Base-by-base conservation (phyloP, 495 filamentous ascomycete genomes). In the Xylaria bambusicola region DNA sequence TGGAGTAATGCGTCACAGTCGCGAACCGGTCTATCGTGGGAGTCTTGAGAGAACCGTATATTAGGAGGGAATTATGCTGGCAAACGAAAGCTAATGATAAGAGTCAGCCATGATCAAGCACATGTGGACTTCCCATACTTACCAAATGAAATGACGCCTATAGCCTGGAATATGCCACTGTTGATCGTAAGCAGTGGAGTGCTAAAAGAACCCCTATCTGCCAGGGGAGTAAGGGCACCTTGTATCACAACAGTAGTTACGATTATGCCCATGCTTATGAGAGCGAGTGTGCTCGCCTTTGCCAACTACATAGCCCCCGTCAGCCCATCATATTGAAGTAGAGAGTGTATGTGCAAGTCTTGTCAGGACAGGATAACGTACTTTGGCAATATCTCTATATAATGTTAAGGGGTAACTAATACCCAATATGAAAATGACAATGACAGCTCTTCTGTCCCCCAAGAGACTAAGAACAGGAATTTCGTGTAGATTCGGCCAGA, bases 91-190 rank as follows among this genome's bases (percentile, higher is more conserved):
- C 90, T 92, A 63, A 13, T 6, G 7, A 29, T 8, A 23, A n/a
- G 2, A 21, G 20, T 52, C 42, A 46, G 48, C 20, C 0, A 13
- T 0, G n/a, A 65, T 65, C 38, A 56, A 47, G 21, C 41, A 62
- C 44, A 24, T 40, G 45, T 61, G 33, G 23, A 20, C 31, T 18
- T 18, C n/a, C 9, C 51, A 4, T 21, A 41, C 84, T 44, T 80
- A 93, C 89, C 91, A 77, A 98, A 98, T 3, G 93, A 97, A 64
- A 98, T 98, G 38, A 98, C 93, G 20, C 95, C 94, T 62, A 98
- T 89, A 15, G 94, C 93, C 71, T 97, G 92, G 65, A 97, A 95
- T 46, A 98, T 86, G 27, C 93, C 95, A 53, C 82, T 80, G 66
- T 93, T 92, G 63, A 97, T 77, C 3, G 87, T 81, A 46, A 97